Evolutionary conservation across 805 yeast species (phyloP).

Genomic region (Suhomyces pyralidae): DNA sequence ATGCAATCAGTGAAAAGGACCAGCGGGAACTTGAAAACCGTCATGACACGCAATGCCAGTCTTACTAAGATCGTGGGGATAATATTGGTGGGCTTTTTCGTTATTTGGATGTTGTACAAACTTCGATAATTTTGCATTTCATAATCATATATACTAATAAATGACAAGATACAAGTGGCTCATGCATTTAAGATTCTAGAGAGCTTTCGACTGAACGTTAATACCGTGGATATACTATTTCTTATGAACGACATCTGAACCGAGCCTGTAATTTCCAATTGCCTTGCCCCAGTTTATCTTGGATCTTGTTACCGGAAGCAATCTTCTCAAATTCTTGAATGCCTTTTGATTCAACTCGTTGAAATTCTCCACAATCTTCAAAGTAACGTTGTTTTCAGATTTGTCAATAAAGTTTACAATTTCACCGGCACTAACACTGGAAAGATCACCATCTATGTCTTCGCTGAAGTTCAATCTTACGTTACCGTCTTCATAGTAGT

Average conservation of each 20-base stretch:
- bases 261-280: constrained; percentile 83
- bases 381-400: constrained; percentile 60
- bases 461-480: constrained; percentile 63
- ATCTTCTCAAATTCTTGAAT: constrained; percentile 85
- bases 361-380: constrained; percentile 59
- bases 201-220: neutral
- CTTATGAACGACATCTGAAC: constrained; percentile 63
- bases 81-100: constrained; percentile 30
- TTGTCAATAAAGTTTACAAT: constrained; percentile 48
- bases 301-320: constrained; percentile 86
- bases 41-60: constrained; percentile 42
- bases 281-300: constrained; percentile 95
- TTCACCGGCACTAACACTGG: constrained; percentile 28
- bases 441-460: constrained; percentile 18
- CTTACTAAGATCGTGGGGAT: constrained; percentile 36
- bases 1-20: constrained; percentile 39
- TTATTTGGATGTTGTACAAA: constrained; percentile 40
- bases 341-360: constrained; percentile 70
- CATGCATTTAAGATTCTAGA: neutral
- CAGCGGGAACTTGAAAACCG: constrained; percentile 38
- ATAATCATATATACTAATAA: neutral
- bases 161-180: neutral
- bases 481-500: constrained; percentile 95
- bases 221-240: constrained; percentile 4
- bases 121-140: constrained; percentile 11